Base-by-base conservation (phyloP, 352 stramenopile genomes). In the Phytophthora agathidicida region DNA sequence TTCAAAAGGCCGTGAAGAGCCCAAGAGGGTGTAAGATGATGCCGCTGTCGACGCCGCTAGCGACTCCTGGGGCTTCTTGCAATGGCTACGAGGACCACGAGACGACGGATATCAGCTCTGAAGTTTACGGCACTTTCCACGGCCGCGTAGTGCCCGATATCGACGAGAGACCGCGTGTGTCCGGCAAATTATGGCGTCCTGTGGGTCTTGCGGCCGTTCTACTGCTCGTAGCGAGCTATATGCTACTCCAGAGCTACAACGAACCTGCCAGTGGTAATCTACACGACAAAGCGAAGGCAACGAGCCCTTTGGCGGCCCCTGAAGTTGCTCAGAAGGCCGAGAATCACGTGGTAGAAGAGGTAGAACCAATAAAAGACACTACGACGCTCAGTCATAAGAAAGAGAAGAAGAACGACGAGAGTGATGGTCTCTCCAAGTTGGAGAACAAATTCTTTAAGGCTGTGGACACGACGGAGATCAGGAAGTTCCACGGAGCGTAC, bases 401-500 rank as follows among this genome's bases (percentile, higher is more conserved):
- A 38, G 48, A 33, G 22, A 43, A 48, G 19, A 53, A 54, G 14
- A 13, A 48, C n/a, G 13, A 43, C 36, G 7, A 61, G 28, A 67
- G 44, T 54, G 60, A 60, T 47, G 39, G 37, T 43, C 54, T 75
- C 13, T 71, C 65, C 2, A 60, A 63, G 5, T 24, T 54, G 3
- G 59, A 73, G 30, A 36, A 61, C 27, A 22, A 46, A 5, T 73
- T 70, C 38, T 31, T 73, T 14, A 53, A 60, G 9, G 47, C 27
- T 10, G 65, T 73, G 0, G 6, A 66, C 20, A 41, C 51, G 1
- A 7, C 35, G 1, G 67, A 74, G 33, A 45, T 74, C 17, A 48
- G 60, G n/a, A 48, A 63, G 28, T 74, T 67, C 35, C 53, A 66
- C 5, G 60, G 56, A 27, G 54, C 65, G 24, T 73, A 70, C 32